Evolutionary conservation across 2,329 filamentous ascomycete species (phyloP).

Genomic region (Aspergillus intermedius): DNA sequence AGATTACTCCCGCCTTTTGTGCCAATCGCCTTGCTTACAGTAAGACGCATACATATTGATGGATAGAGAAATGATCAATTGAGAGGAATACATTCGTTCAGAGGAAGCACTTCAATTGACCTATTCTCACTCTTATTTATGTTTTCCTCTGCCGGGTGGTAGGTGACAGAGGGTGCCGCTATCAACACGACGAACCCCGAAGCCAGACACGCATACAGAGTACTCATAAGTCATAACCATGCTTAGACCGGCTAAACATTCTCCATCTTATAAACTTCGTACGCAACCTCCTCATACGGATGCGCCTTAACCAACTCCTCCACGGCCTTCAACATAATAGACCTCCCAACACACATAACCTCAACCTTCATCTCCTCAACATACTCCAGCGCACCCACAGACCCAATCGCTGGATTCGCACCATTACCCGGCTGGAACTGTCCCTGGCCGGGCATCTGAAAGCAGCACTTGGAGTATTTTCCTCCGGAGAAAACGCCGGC

Average conservation of each 20-base stretch:
- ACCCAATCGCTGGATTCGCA: slow-evolving; percentile 37
- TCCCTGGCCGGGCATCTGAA: slow-evolving; percentile 34
- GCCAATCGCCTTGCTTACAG: background rate
- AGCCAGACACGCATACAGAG: background rate
- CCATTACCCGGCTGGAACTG: slow-evolving; percentile 37
- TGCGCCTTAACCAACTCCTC: slow-evolving; percentile 36
- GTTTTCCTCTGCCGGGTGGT: background rate
- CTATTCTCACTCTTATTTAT: too few species aligned
- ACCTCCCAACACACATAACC: slow-evolving; percentile 36
- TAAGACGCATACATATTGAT: background rate
- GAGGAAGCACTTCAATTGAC: too few species aligned
- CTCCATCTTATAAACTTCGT: slow-evolving; percentile 41
- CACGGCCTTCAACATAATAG: slow-evolving; percentile 34
- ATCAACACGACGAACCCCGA: too few species aligned
- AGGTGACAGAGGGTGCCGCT: background rate
- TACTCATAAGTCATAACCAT: background rate
- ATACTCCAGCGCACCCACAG: slow-evolving; percentile 31
- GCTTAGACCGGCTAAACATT: slow-evolving; percentile 22
- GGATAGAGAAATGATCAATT: too few species aligned
- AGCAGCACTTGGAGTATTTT: slow-evolving; percentile 36
- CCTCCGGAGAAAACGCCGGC: slow-evolving; percentile 37
- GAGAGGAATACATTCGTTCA: background rate
- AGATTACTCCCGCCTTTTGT: slow-evolving; percentile 29
- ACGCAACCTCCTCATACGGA: slow-evolving; percentile 42
- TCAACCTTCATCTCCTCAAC: slow-evolving; percentile 41